Evolutionary conservation across 345 rosid genomes (phyloP).

Genomic region (Noccaea bulbosa): DNA sequence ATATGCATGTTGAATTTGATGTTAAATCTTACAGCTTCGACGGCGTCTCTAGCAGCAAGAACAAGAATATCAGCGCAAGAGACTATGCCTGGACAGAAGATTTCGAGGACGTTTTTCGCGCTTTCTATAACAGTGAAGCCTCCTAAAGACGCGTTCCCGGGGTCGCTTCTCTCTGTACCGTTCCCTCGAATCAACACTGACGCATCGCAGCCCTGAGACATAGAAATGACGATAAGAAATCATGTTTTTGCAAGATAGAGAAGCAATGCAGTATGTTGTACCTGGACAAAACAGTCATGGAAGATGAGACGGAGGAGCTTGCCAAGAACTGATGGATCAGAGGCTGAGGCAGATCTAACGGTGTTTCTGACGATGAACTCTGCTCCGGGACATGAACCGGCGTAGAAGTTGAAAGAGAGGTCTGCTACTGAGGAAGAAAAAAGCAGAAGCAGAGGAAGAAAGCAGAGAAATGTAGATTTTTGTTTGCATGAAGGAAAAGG

Average conservation of each 20-base stretch:
- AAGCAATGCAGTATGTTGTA: slow-evolving; percentile 25
- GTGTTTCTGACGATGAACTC: slow-evolving; percentile 68
- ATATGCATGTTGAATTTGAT: not conserved
- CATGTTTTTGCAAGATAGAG: not conserved
- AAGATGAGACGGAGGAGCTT: slow-evolving; percentile 87
- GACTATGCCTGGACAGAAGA: slow-evolving; percentile 67
- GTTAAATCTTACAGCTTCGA: slow-evolving; percentile 53
- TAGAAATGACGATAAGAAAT: not conserved
- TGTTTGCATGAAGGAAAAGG: no score
- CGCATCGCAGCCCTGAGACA: slow-evolving; percentile 82
- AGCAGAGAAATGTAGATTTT: no score
- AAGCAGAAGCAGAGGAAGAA: slow-evolving; percentile 29
- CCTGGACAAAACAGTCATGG: slow-evolving; percentile 92
- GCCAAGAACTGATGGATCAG: slow-evolving; percentile 77
- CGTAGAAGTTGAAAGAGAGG: slow-evolving; percentile 74
- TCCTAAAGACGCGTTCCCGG: slow-evolving; percentile 75
- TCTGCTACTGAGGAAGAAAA: slow-evolving; percentile 43
- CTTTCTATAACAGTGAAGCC: slow-evolving; percentile 71
- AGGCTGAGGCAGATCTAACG: slow-evolving; percentile 66
- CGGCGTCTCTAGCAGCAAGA: slow-evolving; percentile 82
- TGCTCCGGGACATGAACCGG: slow-evolving; percentile 69
- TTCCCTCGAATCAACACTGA: slow-evolving; percentile 84
- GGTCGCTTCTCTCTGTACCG: slow-evolving; percentile 78
- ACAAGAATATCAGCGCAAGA: slow-evolving; percentile 79
- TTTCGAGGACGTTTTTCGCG: slow-evolving; percentile 67